These are phyloP conservation scores for Elsinoe fawcettii DNA, from an alignment of 2,329 filamentous ascomycete species.

Conservation along the genomic window DNA sequence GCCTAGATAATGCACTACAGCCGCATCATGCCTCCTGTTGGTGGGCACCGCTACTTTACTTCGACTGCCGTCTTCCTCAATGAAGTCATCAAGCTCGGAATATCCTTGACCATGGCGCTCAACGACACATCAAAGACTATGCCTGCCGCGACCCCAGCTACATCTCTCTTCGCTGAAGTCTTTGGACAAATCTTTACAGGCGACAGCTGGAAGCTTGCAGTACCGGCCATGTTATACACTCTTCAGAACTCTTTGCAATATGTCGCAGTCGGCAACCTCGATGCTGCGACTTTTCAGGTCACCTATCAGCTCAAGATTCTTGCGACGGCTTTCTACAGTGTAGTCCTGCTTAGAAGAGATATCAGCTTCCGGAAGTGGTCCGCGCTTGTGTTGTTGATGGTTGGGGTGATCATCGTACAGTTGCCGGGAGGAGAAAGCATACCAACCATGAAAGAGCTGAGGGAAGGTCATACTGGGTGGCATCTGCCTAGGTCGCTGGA, in stretches of 20 bases:
- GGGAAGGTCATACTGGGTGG: constrained; percentile 47
- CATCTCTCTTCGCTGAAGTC: constrained; percentile 71
- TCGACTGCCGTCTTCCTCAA: constrained; percentile 92
- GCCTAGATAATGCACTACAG: constrained; percentile 88
- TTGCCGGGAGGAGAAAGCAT: constrained; percentile 55
- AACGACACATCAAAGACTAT: constrained; percentile 76
- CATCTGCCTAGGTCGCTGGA: constrained; percentile 75
- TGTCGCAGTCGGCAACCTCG: constrained; percentile 79
- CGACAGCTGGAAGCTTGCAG: constrained; percentile 89
- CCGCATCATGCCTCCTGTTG: constrained; percentile 76
- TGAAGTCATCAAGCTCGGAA: constrained; percentile 80
- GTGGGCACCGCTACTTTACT: constrained; percentile 81
- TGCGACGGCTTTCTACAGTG: constrained; percentile 79
- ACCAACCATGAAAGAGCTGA: constrained; percentile 52
- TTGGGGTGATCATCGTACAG: constrained; percentile 79
- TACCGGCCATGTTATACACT: constrained; percentile 83
- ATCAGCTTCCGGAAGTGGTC: constrained; percentile 71
- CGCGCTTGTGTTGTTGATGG: constrained; percentile 67
- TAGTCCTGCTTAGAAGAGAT: constrained; percentile 63
- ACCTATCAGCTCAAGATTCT: constrained; percentile 93
- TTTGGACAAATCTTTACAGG: constrained; percentile 74
- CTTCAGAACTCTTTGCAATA: constrained; percentile 93
- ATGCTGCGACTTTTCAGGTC: constrained; percentile 88
- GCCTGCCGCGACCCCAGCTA: constrained; percentile 70
- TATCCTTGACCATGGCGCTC: constrained; percentile 78